phyloP scores from a whole-genome alignment of 1,284 basidiomycete species.

The Malassezia brasiliensis region DNA sequence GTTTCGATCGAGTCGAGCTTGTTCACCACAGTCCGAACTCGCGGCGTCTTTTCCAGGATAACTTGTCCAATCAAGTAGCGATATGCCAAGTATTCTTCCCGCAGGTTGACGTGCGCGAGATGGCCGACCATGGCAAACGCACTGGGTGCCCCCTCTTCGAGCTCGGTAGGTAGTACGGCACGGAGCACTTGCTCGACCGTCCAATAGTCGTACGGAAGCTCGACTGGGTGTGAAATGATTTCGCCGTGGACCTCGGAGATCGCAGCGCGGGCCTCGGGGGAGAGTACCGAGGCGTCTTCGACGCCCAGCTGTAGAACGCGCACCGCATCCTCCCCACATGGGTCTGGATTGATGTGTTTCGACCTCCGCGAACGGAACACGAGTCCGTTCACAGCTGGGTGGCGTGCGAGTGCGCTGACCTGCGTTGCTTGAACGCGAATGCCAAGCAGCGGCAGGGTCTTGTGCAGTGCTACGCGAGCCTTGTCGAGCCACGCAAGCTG shows the following conservation, averaged over 20 bases:
- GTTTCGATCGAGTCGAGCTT: constrained; percentile 80
- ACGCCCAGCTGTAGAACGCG: constrained; percentile 16
- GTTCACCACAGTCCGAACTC: constrained; percentile 82
- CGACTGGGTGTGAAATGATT: constrained; percentile 9
- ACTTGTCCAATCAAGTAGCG: constrained; percentile 82
- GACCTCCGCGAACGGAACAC: constrained; percentile 14
- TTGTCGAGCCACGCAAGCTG: constrained; percentile 10
- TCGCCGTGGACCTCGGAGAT: constrained; percentile 2
- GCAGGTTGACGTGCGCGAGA: constrained; percentile 79
- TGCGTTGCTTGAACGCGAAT: constrained; percentile 7
- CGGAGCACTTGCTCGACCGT: constrained; percentile 18
- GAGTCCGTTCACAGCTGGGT: constrained; percentile 5
- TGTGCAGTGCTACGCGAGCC: constrained; percentile 3
- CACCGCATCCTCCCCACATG: constrained; percentile 3
- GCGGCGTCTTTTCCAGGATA: constrained; percentile 55
- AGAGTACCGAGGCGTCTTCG: not conserved
- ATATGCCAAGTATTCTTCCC: constrained; percentile 80
- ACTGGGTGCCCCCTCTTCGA: constrained; percentile 60
- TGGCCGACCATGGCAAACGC: constrained; percentile 85
- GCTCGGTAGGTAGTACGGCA: constrained; percentile 12
- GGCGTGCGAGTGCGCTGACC: constrained; percentile 3
- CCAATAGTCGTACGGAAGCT: constrained; percentile 17
- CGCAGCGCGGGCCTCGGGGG: not conserved
- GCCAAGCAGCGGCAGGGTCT: constrained; percentile 13
- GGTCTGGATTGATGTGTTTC: constrained; percentile 15